Evolutionary conservation across 78 protist genomes (phyloP).

Genomic region (Dictyostelium brefeldianum): DNA sequence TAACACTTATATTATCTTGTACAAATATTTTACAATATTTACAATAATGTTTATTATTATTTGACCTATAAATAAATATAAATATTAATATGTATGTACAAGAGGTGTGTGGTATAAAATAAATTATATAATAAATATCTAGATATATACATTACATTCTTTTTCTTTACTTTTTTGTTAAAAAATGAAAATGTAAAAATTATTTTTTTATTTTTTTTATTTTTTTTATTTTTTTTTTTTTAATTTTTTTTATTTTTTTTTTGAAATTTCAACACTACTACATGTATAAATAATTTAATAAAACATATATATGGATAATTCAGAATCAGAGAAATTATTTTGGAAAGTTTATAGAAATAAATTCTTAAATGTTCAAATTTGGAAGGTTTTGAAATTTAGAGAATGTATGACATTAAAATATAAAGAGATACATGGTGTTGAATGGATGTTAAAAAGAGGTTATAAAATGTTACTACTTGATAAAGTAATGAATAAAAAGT

Average conservation of each 20-base stretch:
- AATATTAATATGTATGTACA: not conserved
- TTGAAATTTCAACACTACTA: not conserved
- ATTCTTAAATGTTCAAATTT: not conserved
- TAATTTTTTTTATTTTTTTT: not conserved
- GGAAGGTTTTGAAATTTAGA: not conserved
- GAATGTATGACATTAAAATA: not conserved
- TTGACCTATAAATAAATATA: not conserved
- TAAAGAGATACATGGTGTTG: not conserved
- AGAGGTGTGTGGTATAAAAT: not conserved
- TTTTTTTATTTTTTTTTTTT: not conserved
- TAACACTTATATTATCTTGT: conserved; percentile 43
- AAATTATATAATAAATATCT: not conserved
- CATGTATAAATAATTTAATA: not conserved
- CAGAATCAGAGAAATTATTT: not conserved
- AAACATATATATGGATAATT: not conserved
- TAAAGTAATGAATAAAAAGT: not conserved
- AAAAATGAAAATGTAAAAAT: not conserved
- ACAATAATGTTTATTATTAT: conserved; percentile 49
- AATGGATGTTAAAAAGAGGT: not conserved
- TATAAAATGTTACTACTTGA: not conserved
- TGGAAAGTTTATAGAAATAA: conserved; percentile 14
- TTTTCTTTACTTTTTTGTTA: no score
- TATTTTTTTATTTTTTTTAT: not conserved
- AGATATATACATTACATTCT: not conserved
- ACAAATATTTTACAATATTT: conserved; percentile 64